Conservation (phyloP, 495 filamentous ascomycete genomes). For the Geoglossum glabrum region DNA sequence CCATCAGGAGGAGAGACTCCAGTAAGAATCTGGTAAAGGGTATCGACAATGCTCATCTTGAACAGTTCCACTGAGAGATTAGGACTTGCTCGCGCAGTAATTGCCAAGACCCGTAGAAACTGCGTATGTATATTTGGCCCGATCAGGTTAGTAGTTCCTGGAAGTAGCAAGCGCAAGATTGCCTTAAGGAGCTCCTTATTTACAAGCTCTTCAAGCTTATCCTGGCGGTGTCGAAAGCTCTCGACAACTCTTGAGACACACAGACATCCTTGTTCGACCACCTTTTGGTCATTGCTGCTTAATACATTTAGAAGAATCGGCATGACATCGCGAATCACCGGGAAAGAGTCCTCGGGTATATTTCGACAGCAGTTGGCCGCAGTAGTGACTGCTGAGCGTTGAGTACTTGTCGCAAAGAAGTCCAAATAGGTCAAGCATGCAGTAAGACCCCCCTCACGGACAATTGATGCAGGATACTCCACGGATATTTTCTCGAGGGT, state of each 20-base stretch:
- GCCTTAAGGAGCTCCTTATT: conserved; percentile 69
- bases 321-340: conserved; percentile 83
- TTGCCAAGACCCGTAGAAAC: conserved; percentile 77
- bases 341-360: conserved; percentile 80
- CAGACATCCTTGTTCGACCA: conserved; percentile 88
- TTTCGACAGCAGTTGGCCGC: conserved; percentile 97
- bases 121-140: conserved; percentile 91
- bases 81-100: conserved; percentile 74
- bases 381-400: conserved; percentile 88
- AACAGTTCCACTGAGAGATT: conserved; percentile 73
- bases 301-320: conserved; percentile 79
- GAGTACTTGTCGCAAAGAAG: conserved; percentile 94
- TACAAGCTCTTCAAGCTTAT: conserved; percentile 79
- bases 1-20: conserved; percentile 80
- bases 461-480: conserved; percentile 89
- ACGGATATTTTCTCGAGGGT: conserved; percentile 94
- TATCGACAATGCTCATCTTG: conserved; percentile 95
- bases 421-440: conserved; percentile 89
- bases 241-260: conserved; percentile 96
- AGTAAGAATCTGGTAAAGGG: conserved; percentile 91
- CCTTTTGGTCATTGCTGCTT: conserved; percentile 79
- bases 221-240: conserved; percentile 74
- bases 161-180: conserved; percentile 74
- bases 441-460: conserved; percentile 84
- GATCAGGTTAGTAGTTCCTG: conserved; percentile 90